phyloP scores from a whole-genome alignment of 306 rosid species.

The Rosa rugosa region DNA sequence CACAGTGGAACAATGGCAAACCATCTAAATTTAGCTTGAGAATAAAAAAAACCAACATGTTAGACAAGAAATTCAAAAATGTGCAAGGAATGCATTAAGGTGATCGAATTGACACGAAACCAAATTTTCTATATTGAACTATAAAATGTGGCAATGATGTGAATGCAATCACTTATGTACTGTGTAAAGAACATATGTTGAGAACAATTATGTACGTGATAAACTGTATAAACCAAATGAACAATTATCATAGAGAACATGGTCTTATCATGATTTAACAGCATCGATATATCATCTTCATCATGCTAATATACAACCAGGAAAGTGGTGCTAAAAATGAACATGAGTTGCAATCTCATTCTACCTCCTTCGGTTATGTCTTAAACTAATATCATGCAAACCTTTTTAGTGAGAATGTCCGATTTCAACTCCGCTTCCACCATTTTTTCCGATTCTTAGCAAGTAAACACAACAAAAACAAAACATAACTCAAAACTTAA shows the following conservation, averaged over 20 bases:
- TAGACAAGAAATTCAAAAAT: not conserved
- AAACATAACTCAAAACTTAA: no score
- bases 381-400: no score
- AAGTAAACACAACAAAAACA: no score
- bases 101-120: not conserved
- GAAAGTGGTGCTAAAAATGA: no score
- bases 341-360: no score
- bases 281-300: slow-evolving; percentile 31
- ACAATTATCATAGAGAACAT: slow-evolving; percentile 16
- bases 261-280: slow-evolving; percentile 46
- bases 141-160: slow-evolving; percentile 4
- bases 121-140: not conserved
- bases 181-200: not conserved
- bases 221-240: not conserved
- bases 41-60: not conserved
- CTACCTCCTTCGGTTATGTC: no score
- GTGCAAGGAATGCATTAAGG: not conserved
- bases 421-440: no score
- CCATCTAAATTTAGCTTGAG: not conserved
- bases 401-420: no score
- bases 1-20: not conserved
- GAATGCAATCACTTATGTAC: slow-evolving; percentile 8
- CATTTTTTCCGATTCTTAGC: no score
- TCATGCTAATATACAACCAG: not conserved
- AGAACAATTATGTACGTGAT: slow-evolving; percentile 1